These are phyloP conservation scores for Geranomyces variabilis DNA, from an alignment of 192 early-diverging fungal genomes.

Conservation along the genomic window DNA sequence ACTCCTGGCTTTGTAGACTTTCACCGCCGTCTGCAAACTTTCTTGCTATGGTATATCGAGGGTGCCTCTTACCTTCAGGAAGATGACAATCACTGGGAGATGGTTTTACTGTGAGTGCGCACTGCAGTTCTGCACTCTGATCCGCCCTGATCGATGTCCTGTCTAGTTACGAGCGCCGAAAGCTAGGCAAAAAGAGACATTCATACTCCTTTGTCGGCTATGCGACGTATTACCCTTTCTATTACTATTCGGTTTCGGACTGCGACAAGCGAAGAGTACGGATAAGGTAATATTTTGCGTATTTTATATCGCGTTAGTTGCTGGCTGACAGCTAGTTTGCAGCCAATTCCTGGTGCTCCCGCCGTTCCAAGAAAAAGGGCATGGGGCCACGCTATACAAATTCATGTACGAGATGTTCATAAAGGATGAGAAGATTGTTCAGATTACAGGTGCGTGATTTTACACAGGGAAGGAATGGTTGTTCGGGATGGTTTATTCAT, in stretches of 20 bases:
- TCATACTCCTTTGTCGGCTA: conserved; percentile 83
- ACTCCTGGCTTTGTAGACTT: conserved; percentile 72
- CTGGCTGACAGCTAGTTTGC: not conserved
- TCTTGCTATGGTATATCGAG: conserved; percentile 87
- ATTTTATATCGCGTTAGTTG: not conserved
- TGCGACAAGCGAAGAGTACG: conserved; percentile 72
- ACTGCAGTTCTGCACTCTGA: not conserved
- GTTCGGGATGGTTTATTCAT: not conserved
- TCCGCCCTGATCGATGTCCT: too few relatives aligned
- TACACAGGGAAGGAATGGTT: not conserved
- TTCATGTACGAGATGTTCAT: conserved; percentile 60
- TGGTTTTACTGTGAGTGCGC: conserved; percentile 38
- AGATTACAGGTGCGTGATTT: conserved; percentile 74
- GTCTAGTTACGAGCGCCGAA: conserved; percentile 63
- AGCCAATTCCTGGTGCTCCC: conserved; percentile 95
- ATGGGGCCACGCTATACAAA: conserved; percentile 74
- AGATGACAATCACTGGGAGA: conserved; percentile 81
- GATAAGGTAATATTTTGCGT: conserved; percentile 69
- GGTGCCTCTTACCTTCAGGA: conserved; percentile 85
- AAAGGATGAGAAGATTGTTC: conserved; percentile 49
- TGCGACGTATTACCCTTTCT: conserved; percentile 84
- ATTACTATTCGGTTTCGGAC: conserved; percentile 61
- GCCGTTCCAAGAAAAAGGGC: conserved; percentile 80
- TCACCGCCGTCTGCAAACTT: conserved; percentile 77
- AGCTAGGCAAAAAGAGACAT: conserved; percentile 41